Percentiles rank a stretch among this genome's conserved stretches.
Evolutionary conservation across 768 basidiomycete genomes (phyloP).

Genomic region (Tulasnella calospora): DNA sequence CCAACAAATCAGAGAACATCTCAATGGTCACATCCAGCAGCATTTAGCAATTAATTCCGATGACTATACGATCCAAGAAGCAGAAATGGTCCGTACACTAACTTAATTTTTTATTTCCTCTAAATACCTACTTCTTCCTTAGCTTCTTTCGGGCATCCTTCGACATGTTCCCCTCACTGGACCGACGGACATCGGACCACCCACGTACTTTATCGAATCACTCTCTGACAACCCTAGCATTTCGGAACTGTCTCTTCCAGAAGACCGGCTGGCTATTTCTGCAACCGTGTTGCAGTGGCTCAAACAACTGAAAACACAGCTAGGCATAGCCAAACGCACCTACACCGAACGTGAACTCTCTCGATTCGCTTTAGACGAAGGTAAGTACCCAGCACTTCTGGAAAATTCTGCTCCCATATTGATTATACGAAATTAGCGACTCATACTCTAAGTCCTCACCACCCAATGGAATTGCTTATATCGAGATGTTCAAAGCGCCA

Average conservation of each 20-base stretch:
- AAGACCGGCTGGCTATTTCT: background rate
- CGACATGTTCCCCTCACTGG: background rate
- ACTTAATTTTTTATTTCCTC: background rate
- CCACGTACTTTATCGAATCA: background rate
- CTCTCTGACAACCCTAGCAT: background rate
- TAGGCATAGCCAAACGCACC: background rate
- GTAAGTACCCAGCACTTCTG: background rate
- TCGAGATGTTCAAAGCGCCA: background rate
- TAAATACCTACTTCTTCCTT: background rate
- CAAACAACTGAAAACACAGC: background rate
- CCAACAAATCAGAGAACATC: conserved; percentile 1
- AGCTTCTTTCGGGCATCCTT: conserved; percentile 12
- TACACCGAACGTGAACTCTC: background rate
- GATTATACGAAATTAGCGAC: background rate
- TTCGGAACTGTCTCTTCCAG: background rate
- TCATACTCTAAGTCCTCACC: background rate
- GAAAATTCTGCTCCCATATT: background rate
- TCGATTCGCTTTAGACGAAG: background rate
- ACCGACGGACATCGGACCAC: conserved; percentile 4
- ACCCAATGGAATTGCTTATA: background rate
- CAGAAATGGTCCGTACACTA: background rate
- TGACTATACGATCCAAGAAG: conserved; percentile 15
- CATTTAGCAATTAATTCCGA: background rate
- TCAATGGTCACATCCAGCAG: background rate
- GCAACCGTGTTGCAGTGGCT: background rate